Percentiles rank a stretch among this genome's conserved stretches.
Evolutionary conservation across 1,284 basidiomycete genomes (phyloP).

Genomic region (Stygiomarasmius scandens): DNA sequence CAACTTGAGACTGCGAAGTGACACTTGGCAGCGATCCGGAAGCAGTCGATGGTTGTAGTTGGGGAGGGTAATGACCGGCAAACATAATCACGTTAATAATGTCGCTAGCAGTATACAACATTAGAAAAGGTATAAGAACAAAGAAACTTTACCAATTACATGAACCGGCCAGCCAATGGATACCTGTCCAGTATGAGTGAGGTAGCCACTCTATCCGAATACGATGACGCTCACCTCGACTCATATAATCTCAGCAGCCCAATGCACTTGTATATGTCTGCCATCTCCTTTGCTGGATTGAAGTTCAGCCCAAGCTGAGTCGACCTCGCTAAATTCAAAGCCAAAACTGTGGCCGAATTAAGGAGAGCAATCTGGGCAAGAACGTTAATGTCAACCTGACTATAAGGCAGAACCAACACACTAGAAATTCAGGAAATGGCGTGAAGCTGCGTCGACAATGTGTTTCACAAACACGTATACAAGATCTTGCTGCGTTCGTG

Average conservation of each 20-base stretch:
- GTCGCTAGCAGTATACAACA: background rate
- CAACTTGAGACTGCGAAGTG: background rate
- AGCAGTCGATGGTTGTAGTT: background rate
- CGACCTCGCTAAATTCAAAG: slow-evolving; percentile 73
- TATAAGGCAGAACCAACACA: background rate
- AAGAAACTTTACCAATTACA: too few relatives aligned
- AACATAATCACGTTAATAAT: slow-evolving; percentile 12
- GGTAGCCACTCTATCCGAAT: background rate
- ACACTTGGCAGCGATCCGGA: background rate
- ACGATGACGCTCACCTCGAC: slow-evolving; percentile 22
- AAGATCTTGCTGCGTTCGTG: slow-evolving; percentile 45
- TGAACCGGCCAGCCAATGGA: slow-evolving; percentile 10
- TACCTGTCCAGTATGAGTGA: background rate
- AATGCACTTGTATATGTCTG: slow-evolving; percentile 70
- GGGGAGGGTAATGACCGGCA: background rate
- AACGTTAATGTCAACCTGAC: background rate
- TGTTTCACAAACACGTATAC: slow-evolving; percentile 49
- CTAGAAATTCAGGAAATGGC: background rate
- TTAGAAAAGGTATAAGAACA: background rate
- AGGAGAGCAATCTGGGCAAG: slow-evolving; percentile 24
- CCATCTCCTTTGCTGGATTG: slow-evolving; percentile 60
- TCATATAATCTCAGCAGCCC: slow-evolving; percentile 49
- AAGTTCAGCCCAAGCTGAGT: slow-evolving; percentile 51
- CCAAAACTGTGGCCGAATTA: slow-evolving; percentile 55
- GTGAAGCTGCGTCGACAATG: background rate